Evolutionary conservation across 169 alveolate species (phyloP).

Genomic region (Cryptosporidium canis): DNA sequence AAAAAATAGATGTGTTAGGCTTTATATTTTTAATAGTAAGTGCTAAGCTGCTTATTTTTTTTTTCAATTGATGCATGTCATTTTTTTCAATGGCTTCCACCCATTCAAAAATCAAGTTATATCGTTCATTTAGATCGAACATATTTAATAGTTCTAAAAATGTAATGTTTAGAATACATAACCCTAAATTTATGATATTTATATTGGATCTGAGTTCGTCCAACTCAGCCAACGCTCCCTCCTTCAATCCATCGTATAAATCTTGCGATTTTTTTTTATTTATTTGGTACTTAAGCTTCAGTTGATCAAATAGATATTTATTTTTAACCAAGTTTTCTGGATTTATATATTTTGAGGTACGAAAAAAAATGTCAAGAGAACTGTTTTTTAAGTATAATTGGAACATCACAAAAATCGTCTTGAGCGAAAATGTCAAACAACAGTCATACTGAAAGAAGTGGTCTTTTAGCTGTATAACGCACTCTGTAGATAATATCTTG

Average conservation of each 20-base stretch:
- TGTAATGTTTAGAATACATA: constrained; percentile 1
- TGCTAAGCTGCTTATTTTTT: neutral
- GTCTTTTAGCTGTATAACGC: constrained; percentile 6
- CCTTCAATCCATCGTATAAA: neutral
- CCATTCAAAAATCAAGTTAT: constrained; percentile 23
- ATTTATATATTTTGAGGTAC: neutral
- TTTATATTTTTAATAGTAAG: neutral
- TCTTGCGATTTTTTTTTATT: neutral
- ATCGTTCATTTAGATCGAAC: constrained; percentile 22
- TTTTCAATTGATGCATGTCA: neutral
- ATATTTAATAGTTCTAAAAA: neutral
- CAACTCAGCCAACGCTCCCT: neutral
- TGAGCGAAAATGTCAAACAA: constrained; percentile 11
- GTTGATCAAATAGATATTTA: neutral
- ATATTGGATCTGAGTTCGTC: neutral
- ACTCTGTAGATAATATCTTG: neutral
- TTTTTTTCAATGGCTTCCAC: constrained; percentile 9
- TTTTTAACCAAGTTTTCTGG: neutral
- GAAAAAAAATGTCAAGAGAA: neutral
- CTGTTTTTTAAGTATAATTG: neutral
- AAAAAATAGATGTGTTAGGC: neutral
- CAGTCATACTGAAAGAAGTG: constrained; percentile 53
- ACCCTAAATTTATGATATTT: neutral
- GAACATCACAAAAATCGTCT: constrained; percentile 4
- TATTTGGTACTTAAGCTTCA: neutral